phyloP scores from a whole-genome alignment of 345 rosid genomes.

The Kernera saxatilis region DNA sequence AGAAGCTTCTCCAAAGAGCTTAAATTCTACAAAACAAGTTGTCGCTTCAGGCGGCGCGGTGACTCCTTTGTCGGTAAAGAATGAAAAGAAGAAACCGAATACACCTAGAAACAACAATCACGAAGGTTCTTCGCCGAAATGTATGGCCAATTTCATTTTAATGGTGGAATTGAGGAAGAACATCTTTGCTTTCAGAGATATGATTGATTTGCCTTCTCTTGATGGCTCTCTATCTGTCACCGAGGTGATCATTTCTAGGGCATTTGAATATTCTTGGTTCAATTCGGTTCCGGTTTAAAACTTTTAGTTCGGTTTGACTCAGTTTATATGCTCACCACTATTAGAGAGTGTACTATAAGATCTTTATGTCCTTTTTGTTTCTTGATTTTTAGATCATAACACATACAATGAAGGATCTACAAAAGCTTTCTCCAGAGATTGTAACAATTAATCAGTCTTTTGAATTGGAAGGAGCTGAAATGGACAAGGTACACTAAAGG shows the following conservation, averaged over 20 bases:
- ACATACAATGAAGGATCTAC: slow-evolving; percentile 62
- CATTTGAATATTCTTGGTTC: no score
- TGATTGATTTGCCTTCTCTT: slow-evolving; percentile 62
- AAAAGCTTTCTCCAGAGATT: slow-evolving; percentile 57
- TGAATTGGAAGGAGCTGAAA: slow-evolving; percentile 43
- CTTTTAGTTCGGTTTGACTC: no score
- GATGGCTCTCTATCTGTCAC: slow-evolving; percentile 41
- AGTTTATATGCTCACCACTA: no score
- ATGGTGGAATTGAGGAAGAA: slow-evolving; percentile 67
- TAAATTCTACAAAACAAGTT: slow-evolving; percentile 25
- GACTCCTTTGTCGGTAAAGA: slow-evolving; percentile 7
- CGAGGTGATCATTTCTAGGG: slow-evolving; percentile 41
- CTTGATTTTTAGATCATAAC: slow-evolving; percentile 40
- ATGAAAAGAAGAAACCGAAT: slow-evolving; percentile 12
- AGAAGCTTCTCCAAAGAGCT: slow-evolving; percentile 15
- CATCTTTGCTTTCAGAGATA: slow-evolving; percentile 57
- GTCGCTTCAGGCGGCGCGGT: background rate
- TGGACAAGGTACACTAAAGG: slow-evolving; percentile 34
- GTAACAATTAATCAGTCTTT: slow-evolving; percentile 35
- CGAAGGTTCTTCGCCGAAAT: slow-evolving; percentile 25
- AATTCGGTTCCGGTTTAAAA: no score
- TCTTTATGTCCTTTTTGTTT: background rate
- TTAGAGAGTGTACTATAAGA: no score
- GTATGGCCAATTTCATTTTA: slow-evolving; percentile 33
- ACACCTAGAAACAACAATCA: slow-evolving; percentile 6